phyloP scores from a whole-genome alignment of 2,329 filamentous ascomycete species.

The Colletotrichum truncatum region DNA sequence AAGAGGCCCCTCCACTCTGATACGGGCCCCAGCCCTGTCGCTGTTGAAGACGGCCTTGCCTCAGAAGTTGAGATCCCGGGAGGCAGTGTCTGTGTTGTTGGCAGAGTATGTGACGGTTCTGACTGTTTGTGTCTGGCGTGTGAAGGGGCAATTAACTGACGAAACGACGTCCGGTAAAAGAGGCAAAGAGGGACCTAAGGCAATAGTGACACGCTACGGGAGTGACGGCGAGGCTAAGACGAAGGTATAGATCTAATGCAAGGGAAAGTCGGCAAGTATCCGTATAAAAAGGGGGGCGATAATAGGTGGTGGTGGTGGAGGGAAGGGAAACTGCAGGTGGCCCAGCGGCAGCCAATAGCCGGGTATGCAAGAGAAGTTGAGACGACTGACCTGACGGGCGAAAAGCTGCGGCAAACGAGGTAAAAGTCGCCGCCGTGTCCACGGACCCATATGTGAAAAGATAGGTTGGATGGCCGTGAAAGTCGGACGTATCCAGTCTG shows the following conservation, averaged over 20 bases:
- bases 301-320: neutral
- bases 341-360: neutral
- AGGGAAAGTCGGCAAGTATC: conserved; percentile 1
- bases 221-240: conserved; percentile 5
- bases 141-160: neutral
- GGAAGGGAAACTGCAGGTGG: neutral
- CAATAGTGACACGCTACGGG: conserved; percentile 15
- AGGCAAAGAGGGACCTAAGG: neutral
- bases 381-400: conserved; percentile 7
- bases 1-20: conserved; percentile 14
- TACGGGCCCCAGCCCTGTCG: conserved; percentile 18
- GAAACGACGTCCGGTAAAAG: neutral
- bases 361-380: neutral
- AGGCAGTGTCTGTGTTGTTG: conserved; percentile 17
- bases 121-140: neutral
- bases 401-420: conserved; percentile 1
- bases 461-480: neutral
- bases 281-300: neutral
- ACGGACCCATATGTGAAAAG: neutral
- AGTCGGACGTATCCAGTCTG: conserved; percentile 1
- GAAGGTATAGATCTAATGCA: neutral
- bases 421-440: conserved; percentile 9
- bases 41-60: neutral
- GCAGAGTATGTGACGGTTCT: neutral
- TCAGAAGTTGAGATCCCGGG: conserved; percentile 18